A percentile compares a stretch with the other conserved stretches of the same genome.
phyloP scores from a whole-genome alignment of 2,329 filamentous ascomycete genomes.

The Monilinia polystroma region DNA sequence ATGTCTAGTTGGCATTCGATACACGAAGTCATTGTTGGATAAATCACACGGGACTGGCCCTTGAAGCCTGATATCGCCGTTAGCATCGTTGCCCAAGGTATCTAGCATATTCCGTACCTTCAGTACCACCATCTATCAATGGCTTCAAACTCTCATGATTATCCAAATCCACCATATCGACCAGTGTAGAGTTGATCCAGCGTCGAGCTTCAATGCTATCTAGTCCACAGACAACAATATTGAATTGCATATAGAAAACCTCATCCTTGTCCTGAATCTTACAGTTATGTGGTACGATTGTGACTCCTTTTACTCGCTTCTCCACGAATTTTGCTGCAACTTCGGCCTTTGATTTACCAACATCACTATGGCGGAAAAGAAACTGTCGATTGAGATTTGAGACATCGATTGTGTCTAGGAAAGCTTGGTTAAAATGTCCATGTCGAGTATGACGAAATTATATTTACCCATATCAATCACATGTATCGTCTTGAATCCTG shows the following conservation, averaged over 20 bases:
- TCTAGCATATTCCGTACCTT: conserved; percentile 53
- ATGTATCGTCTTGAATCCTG: conserved; percentile 94
- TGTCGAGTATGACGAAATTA: neutral
- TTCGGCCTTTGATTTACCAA: conserved; percentile 90
- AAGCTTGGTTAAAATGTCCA: conserved; percentile 24
- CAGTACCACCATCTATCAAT: conserved; percentile 92
- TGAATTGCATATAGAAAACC: conserved; percentile 96
- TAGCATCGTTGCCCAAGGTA: neutral
- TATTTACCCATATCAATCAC: conserved; percentile 92
- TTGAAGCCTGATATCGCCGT: conserved; percentile 69
- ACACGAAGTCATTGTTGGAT: conserved; percentile 90
- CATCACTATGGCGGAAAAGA: conserved; percentile 86
- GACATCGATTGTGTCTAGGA: conserved; percentile 89
- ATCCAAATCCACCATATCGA: conserved; percentile 83
- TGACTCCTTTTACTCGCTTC: conserved; percentile 82
- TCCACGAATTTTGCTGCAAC: conserved; percentile 91
- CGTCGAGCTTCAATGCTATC: conserved; percentile 97
- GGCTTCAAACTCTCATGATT: conserved; percentile 87
- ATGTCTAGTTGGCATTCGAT: conserved; percentile 99
- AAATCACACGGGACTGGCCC: conserved; percentile 87
- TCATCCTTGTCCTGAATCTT: conserved; percentile 97
- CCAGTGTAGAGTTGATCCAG: conserved; percentile 95
- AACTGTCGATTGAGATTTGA: conserved; percentile 98
- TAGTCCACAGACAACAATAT: conserved; percentile 86
- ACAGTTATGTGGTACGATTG: conserved; percentile 90